phyloP scores from a whole-genome alignment of 257 asterid species.

The Nyctanthes arbortristis region DNA sequence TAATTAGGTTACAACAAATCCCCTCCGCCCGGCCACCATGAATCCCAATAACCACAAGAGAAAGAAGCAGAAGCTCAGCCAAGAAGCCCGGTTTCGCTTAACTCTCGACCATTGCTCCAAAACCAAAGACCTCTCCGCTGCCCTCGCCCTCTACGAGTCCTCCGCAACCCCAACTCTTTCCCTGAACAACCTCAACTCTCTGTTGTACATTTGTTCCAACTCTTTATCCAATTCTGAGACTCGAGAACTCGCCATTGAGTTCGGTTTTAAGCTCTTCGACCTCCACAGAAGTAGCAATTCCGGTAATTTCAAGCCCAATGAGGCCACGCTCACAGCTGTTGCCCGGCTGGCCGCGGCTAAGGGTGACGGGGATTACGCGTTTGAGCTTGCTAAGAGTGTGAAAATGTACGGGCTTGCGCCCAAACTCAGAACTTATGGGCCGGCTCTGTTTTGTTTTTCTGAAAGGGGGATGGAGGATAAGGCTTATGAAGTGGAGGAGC shows the following conservation, averaged over 20 bases:
- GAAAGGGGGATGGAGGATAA: slow-evolving; percentile 61
- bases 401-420: slow-evolving; percentile 42
- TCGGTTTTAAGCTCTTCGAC: slow-evolving; percentile 66
- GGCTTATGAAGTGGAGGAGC: slow-evolving; percentile 79
- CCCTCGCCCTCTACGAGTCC: slow-evolving; percentile 69
- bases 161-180: slow-evolving; percentile 43
- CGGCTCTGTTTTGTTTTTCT: slow-evolving; percentile 71
- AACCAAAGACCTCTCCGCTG: slow-evolving; percentile 67
- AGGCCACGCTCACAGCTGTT: slow-evolving; percentile 79
- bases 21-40: slow-evolving; percentile 44
- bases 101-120: slow-evolving; percentile 66
- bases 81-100: slow-evolving; percentile 76
- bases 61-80: slow-evolving; percentile 67
- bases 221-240: slow-evolving; percentile 42
- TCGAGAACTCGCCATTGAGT: slow-evolving; percentile 58
- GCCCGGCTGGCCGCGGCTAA: slow-evolving; percentile 83
- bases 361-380: slow-evolving; percentile 78
- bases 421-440: slow-evolving; percentile 75
- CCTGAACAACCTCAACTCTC: slow-evolving; percentile 68
- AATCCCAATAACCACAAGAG: slow-evolving; percentile 42
- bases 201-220: slow-evolving; percentile 83
- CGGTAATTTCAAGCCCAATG: slow-evolving; percentile 52
- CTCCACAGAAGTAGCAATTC: slow-evolving; percentile 35
- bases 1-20: too few species aligned
- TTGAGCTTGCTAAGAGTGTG: slow-evolving; percentile 74